Conservation (phyloP, 192 early-diverging fungal genomes). For the Haplosporangium gracile region DNA sequence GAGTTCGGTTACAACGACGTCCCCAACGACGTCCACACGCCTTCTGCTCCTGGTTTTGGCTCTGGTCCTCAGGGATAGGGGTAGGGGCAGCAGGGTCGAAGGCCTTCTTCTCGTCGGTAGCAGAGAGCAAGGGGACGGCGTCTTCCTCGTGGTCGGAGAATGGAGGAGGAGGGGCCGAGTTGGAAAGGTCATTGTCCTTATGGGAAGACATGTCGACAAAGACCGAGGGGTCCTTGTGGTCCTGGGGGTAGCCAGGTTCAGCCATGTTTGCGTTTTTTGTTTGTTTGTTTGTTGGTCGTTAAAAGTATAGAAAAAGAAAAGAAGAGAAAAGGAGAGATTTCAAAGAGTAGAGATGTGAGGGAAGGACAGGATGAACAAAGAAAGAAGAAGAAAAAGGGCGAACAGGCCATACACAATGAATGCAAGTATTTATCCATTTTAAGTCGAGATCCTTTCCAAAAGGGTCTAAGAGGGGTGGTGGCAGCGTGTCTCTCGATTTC, state of each 20-base stretch:
- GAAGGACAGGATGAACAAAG: background rate
- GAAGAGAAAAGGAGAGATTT: background rate
- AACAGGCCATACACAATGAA: background rate
- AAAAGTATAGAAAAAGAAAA: background rate
- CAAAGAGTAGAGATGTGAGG: background rate
- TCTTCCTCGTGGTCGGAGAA: conserved; percentile 14
- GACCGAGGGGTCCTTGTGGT: conserved; percentile 29
- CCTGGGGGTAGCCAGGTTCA: conserved; percentile 31
- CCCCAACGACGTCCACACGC: background rate
- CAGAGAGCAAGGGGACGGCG: conserved; percentile 1
- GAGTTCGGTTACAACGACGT: conserved; percentile 28
- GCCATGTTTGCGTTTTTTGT: conserved; percentile 25
- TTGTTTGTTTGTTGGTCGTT: background rate
- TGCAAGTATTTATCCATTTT: background rate
- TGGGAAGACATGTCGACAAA: conserved; percentile 24
- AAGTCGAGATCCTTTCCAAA: background rate
- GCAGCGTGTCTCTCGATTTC: background rate
- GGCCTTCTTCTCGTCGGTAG: background rate
- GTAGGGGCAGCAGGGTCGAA: background rate
- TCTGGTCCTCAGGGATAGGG: background rate
- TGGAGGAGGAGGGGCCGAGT: conserved; percentile 25
- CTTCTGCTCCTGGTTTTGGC: background rate
- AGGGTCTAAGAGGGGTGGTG: too few relatives aligned
- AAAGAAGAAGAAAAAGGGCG: background rate
- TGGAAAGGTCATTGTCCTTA: background rate